These are phyloP conservation scores for Verbena officinalis DNA, from an alignment of 257 asterid species.

Conservation along the genomic window DNA sequence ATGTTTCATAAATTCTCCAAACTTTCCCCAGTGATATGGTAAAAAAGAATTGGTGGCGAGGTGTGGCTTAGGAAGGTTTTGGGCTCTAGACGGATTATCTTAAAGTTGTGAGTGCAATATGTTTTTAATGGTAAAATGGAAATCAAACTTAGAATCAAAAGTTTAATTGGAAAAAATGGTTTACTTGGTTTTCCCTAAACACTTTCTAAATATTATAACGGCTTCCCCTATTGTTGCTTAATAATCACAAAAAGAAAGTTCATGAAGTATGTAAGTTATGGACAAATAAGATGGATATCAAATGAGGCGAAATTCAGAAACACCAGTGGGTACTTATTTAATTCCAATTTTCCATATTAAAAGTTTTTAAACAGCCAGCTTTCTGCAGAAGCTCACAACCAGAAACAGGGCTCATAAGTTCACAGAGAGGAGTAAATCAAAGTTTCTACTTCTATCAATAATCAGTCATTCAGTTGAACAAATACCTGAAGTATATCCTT, in stretches of 20 bases:
- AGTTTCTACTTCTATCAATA: constrained; percentile 20
- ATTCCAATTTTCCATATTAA: neutral
- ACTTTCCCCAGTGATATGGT: neutral
- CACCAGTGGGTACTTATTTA: neutral
- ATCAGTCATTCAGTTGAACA: constrained; percentile 28
- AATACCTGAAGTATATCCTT: constrained; percentile 84
- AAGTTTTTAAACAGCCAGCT: neutral
- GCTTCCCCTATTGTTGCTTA: neutral
- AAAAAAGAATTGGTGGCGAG: no score
- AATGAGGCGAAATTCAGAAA: neutral
- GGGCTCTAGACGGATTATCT: no score
- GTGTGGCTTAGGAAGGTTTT: no score
- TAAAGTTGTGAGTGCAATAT: no score
- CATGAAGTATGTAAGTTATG: neutral
- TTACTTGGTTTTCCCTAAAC: constrained; percentile 1
- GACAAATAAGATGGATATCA: neutral
- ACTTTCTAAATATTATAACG: neutral
- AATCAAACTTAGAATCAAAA: neutral
- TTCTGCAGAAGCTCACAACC: neutral
- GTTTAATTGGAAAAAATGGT: neutral
- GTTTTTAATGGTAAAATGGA: no score
- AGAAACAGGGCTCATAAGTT: constrained; percentile 20
- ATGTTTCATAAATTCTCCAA: neutral
- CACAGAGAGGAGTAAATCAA: neutral
- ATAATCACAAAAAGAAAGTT: neutral